These are phyloP conservation scores for Eucalyptus curtisii DNA, from an alignment of 345 rosid genomes.

Conservation along the genomic window DNA sequence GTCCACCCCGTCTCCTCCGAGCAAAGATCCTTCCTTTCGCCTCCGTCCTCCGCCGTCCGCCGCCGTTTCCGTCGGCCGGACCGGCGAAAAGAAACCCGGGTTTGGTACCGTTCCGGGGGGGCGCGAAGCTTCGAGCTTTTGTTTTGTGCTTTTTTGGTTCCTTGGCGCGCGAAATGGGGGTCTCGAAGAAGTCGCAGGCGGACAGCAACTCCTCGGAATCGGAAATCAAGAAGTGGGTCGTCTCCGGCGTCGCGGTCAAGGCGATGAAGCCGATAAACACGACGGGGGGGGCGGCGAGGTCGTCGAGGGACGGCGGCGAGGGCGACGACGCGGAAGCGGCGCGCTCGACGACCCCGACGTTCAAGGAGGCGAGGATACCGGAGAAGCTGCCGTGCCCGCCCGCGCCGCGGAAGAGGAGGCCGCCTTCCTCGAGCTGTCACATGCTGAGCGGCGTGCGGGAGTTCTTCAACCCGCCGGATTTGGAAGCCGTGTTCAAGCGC, in stretches of 20 bases:
- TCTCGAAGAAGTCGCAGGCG: slow-evolving; percentile 4
- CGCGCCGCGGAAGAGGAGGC: slow-evolving; percentile 30
- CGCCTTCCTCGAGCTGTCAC: slow-evolving; percentile 9
- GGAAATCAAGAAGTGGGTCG: slow-evolving; percentile 2
- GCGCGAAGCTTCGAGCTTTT: not conserved
- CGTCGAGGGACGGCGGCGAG: slow-evolving; percentile 1
- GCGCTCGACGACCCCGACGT: slow-evolving; percentile 20
- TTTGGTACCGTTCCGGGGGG: not conserved
- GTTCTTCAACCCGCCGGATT: slow-evolving; percentile 35
- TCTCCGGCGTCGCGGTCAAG: slow-evolving; percentile 3
- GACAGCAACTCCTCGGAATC: not conserved
- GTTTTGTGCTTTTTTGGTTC: no score
- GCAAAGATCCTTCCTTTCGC: not conserved
- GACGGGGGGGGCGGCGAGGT: not conserved
- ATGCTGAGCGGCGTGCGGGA: slow-evolving; percentile 5
- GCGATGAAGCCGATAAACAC: slow-evolving; percentile 20
- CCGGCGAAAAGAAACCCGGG: not conserved
- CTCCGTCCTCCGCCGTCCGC: not conserved
- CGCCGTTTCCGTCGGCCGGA: not conserved
- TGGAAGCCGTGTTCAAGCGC: slow-evolving; percentile 24
- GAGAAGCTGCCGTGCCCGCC: slow-evolving; percentile 17
- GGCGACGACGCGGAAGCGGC: not conserved
- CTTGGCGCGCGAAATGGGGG: not conserved
- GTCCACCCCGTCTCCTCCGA: not conserved
- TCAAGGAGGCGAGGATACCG: slow-evolving; percentile 19